These are phyloP conservation scores for Eucalyptus grandis DNA, from an alignment of 345 rosid species.

Conservation along the genomic window DNA sequence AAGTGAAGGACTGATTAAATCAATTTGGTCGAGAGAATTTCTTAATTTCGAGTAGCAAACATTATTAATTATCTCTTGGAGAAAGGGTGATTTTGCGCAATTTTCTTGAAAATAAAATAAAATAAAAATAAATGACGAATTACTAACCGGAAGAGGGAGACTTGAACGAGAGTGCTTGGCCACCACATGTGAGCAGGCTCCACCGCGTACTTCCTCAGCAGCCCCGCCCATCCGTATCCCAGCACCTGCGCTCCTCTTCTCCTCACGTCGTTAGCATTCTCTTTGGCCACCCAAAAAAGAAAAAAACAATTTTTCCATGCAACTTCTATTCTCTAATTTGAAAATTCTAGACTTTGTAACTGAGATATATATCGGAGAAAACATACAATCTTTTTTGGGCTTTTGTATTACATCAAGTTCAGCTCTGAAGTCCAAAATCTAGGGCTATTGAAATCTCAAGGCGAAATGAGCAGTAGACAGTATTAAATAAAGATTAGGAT, in stretches of 20 bases:
- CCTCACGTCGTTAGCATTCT: neutral
- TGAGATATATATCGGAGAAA: neutral
- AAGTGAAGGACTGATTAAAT: neutral
- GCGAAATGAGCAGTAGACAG: neutral
- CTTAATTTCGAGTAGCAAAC: neutral
- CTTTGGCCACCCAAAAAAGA: neutral
- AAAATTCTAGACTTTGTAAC: no score
- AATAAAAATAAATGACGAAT: neutral
- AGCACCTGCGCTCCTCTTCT: neutral
- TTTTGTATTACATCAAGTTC: no score
- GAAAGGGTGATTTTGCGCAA: neutral
- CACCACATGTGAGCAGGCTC: slow-evolving; percentile 13
- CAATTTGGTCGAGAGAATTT: neutral
- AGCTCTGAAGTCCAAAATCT: neutral
- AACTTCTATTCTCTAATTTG: neutral
- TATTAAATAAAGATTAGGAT: neutral
- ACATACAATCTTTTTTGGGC: neutral
- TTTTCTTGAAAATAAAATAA: neutral
- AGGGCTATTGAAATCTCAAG: neutral
- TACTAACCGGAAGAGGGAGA: slow-evolving; percentile 4
- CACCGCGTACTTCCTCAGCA: slow-evolving; percentile 1
- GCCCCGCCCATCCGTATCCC: slow-evolving; percentile 7
- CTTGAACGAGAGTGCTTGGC: slow-evolving; percentile 3
- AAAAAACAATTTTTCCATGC: neutral
- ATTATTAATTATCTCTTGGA: neutral